Base-by-base conservation (phyloP, 2,329 filamentous ascomycete species). In the Ilyonectria destructans region DNA sequence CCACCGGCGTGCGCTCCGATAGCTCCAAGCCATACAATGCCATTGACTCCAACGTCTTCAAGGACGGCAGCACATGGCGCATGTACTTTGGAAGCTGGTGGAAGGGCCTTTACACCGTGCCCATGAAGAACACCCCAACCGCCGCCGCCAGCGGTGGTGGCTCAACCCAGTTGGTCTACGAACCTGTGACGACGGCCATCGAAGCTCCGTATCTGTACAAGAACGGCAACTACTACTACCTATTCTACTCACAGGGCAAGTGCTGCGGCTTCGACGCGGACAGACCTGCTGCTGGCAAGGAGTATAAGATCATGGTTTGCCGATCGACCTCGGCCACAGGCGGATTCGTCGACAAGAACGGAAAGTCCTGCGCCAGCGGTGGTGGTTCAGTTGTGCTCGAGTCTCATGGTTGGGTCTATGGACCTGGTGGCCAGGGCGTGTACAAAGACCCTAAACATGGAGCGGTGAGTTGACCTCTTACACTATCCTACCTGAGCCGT, bases 41-140 rank as follows among this genome's bases (percentile, higher is more conserved):
- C 49, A 90, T 94, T 72, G 92, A 91, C 73, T 79, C 83, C 2
- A 88, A 87, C 70, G 76, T 90, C 2, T 78, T 90, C 67, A 75
- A 81, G 7, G 80, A 80, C 26, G 79, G 78, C 9, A 85, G 84
- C 71, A 89, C 87, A 0, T 65, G 54, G 33, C 84, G 84, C 64
- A 80, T 91, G 75, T 88, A 84, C 68, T 93, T 92, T 70, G 92
- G 91, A 40, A 91, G 88, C 12, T 93, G 92, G 84, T 94, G 91
- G 90, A 78, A 82, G 5, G 87, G 89, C 74, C 84, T 93, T 61
- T 91, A 88, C 80, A 87, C 89, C 73, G 87, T 89, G 0, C 76
- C 82, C 23, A 85, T 92, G 78, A 75, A 71, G 35, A 75, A 74
- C 45, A 71, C 77, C 1, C 76, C 79, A 4, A 80, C 77, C 12